These are phyloP conservation scores for Dalbergia oliveri DNA, from an alignment of 306 rosid genomes.

Conservation along the genomic window DNA sequence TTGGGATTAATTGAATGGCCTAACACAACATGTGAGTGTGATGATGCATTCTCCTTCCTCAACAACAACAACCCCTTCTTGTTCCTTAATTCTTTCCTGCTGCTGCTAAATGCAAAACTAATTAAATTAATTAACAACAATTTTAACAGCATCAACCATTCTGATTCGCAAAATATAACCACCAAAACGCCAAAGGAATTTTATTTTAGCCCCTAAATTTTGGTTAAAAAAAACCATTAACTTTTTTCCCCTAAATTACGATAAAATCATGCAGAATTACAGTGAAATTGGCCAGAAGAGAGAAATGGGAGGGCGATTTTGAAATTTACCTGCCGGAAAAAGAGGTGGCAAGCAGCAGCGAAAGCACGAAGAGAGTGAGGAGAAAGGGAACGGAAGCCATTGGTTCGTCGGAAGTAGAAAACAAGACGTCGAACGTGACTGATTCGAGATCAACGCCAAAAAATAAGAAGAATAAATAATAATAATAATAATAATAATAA, in stretches of 20 bases:
- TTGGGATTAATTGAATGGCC: constrained; percentile 50
- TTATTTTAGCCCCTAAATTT: not conserved
- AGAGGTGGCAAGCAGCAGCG: constrained; percentile 27
- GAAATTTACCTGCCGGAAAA: constrained; percentile 56
- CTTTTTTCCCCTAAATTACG: not conserved
- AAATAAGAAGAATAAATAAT: not conserved
- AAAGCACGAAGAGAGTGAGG: constrained; percentile 22
- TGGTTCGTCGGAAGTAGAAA: not conserved
- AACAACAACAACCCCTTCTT: constrained; percentile 24
- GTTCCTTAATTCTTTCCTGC: constrained; percentile 71
- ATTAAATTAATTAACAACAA: constrained; percentile 29
- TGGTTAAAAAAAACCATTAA: not conserved
- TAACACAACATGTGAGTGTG: constrained; percentile 19
- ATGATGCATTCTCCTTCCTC: constrained; percentile 34
- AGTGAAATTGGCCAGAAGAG: not conserved
- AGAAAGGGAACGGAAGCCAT: constrained; percentile 41
- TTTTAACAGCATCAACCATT: not conserved
- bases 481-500: too few relatives aligned
- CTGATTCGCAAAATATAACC: not conserved
- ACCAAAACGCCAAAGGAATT: not conserved
- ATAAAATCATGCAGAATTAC: not conserved
- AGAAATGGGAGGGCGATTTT: constrained; percentile 27
- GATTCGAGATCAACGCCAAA: not conserved
- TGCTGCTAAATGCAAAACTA: constrained; percentile 50
- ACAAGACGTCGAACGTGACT: not conserved